Base-by-base conservation (phyloP, 352 stramenopile genomes). In the Halophytophthora polymorphica region DNA sequence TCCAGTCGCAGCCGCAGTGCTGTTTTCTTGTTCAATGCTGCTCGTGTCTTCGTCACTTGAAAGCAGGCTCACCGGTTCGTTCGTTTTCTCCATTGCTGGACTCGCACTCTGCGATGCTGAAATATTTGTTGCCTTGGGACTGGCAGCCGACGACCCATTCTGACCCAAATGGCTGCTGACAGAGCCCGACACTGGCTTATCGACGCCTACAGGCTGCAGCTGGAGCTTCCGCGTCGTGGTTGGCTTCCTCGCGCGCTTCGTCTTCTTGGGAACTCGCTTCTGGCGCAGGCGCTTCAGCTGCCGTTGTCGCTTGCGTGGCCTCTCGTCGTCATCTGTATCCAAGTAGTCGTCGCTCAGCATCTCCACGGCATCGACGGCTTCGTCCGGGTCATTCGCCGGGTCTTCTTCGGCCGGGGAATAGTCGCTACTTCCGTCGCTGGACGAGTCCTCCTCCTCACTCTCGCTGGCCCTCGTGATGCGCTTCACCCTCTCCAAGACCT, bases 321-420 rank as follows among this genome's bases (percentile, higher is more conserved):
- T 42, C 12, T 33, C 56, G 3, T 53, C 57, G n/a, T 61, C 49
- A 17, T 77, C 60, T 35, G 51, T 73, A 36, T 78, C 50, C 14
- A 83, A 31, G 33, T 74, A 76, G 21, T 81, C 73, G 22, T 83
- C 73, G 33, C 69, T 81, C 14, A 85, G 61, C 18, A 78, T 33
- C 43, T 77, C 71, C 18, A 67, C 52, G 10, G 62, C 39, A 36
- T 48, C 61, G 31, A 75, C 46, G 15, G 51, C 52, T 3, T 77
- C 68, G 4, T 77, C 64, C 28, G 45, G 61, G 13, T 75, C 71
- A 4, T 53, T 50, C 40, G 61, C 48, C 10, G 62, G 57, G 15
- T 61, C 61, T 33, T 82, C 71, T 28, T 80, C 73, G 8, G 46
- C 50, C 23, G 67, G 64, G 0, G 59, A 69, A 31, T 80, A 85